Conservation (phyloP, 257 asterid genomes). For the Petunia secreta region DNA sequence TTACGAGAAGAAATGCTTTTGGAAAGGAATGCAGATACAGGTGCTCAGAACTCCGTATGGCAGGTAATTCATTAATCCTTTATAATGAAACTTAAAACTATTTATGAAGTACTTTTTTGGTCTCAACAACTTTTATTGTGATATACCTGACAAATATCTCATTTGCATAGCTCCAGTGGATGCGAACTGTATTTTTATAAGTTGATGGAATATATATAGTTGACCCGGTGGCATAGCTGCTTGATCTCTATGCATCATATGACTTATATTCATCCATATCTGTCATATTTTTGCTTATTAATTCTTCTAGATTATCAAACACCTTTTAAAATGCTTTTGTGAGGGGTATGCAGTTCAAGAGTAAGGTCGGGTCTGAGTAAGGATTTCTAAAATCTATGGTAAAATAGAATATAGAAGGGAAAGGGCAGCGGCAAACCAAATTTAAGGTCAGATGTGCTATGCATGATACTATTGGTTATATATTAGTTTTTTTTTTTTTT, state of each 20-base stretch:
- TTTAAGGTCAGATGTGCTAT: not conserved
- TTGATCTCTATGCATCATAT: not conserved
- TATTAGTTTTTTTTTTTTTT: too few species aligned
- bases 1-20: slow-evolving; percentile 60
- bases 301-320: not conserved
- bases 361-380: not conserved
- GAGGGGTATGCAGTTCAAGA: not conserved
- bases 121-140: not conserved
- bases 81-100: not conserved
- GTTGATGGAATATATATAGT: not conserved
- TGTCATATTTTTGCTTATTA: not conserved
- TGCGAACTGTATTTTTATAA: not conserved
- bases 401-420: not conserved
- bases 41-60: slow-evolving; percentile 46
- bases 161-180: not conserved
- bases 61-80: slow-evolving; percentile 44
- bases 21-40: slow-evolving; percentile 48
- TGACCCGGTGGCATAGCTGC: not conserved
- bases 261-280: not conserved
- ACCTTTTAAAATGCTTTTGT: not conserved
- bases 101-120: not conserved
- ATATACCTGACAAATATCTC: not conserved
- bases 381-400: not conserved
- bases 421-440: not conserved
- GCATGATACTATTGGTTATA: not conserved